Evolutionary conservation across 495 filamentous ascomycete genomes (phyloP).

Genomic region (Ascodesmis nigricans): DNA sequence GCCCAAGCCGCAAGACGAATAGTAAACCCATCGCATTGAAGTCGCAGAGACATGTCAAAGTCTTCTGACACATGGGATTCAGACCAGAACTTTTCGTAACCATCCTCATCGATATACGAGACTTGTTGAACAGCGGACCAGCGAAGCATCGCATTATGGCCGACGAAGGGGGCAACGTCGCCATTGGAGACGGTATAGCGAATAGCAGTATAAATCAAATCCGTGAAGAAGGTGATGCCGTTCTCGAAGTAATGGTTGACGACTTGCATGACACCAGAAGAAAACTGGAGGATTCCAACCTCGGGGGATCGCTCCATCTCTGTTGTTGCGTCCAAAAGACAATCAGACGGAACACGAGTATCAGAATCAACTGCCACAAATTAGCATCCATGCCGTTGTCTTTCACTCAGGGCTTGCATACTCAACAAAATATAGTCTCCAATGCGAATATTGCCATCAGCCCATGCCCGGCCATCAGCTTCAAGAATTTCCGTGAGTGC

Average conservation of each 20-base stretch:
- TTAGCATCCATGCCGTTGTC: too few relatives aligned
- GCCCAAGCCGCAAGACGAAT: slow-evolving; percentile 54
- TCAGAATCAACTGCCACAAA: slow-evolving; percentile 43
- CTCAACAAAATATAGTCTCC: slow-evolving; percentile 51
- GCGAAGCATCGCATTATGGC: slow-evolving; percentile 58
- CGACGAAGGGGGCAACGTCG: slow-evolving; percentile 61
- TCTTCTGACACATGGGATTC: slow-evolving; percentile 66
- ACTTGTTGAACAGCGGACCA: slow-evolving; percentile 63
- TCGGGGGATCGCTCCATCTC: slow-evolving; percentile 65
- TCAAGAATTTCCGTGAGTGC: slow-evolving; percentile 47
- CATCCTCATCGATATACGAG: slow-evolving; percentile 39
- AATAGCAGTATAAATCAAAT: slow-evolving; percentile 62
- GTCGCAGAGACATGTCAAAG: slow-evolving; percentile 65
- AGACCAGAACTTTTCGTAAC: slow-evolving; percentile 65
- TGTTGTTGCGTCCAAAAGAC: slow-evolving; percentile 51
- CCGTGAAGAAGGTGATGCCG: slow-evolving; percentile 67
- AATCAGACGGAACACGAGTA: slow-evolving; percentile 52
- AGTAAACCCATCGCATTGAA: slow-evolving; percentile 50
- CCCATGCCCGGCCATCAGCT: slow-evolving; percentile 50
- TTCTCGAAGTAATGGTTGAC: slow-evolving; percentile 50
- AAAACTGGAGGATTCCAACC: slow-evolving; percentile 63
- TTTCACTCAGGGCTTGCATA: slow-evolving; percentile 7
- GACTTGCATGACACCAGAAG: slow-evolving; percentile 66
- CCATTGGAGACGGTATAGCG: slow-evolving; percentile 59
- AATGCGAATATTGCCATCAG: slow-evolving; percentile 56